Base-by-base conservation (phyloP, 148 eudicot genomes). In the Camellia japonica region DNA sequence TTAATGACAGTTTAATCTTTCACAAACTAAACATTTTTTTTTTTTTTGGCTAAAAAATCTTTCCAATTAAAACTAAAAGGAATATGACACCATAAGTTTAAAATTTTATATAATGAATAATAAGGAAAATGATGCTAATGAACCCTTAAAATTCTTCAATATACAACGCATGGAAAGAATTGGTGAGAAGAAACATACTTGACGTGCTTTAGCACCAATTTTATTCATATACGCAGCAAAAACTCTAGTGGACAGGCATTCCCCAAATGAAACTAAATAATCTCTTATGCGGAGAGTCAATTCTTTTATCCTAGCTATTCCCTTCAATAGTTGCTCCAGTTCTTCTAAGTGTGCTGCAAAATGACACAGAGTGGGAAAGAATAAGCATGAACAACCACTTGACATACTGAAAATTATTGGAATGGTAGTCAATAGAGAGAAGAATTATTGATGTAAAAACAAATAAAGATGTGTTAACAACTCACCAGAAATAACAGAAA, bases 251-350 rank as follows among this genome's bases (percentile, higher is more conserved):
- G 92, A 90, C 90, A 90, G 82, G 83, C 90, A 90, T 82, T 90
- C 92, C 42, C 92, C 92, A 84, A 90, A 90, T 20, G 92, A 90
- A 79, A 90, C 92, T 79, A 90, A 79, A 80, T 87, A 90, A 68
- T 87, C 92, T 74, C 30, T 87, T n/a, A 89, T 87, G 7, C 92
- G 89, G 1, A 49, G 84, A 42, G 92, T 90, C 55, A 90, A 83
- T 82, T 90, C 92, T 73, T 90, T 90, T 87, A 87, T 87, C 86
- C 85, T 90, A 41, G 87, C 89, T 65, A 90, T 88, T 41, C 89
- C 92, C 74, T 87, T 90, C 56, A 90, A 81, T 74, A 88, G 90
- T 85, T 89, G 90, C 79, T 89, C 91, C 73, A 89, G 73, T 64
- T 89, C 88, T 46, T 87, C 91, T 0, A 89, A 75, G 75, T 87